These are phyloP conservation scores for Clavulina sp. DNA, from an alignment of 768 basidiomycete species.

Conservation along the genomic window DNA sequence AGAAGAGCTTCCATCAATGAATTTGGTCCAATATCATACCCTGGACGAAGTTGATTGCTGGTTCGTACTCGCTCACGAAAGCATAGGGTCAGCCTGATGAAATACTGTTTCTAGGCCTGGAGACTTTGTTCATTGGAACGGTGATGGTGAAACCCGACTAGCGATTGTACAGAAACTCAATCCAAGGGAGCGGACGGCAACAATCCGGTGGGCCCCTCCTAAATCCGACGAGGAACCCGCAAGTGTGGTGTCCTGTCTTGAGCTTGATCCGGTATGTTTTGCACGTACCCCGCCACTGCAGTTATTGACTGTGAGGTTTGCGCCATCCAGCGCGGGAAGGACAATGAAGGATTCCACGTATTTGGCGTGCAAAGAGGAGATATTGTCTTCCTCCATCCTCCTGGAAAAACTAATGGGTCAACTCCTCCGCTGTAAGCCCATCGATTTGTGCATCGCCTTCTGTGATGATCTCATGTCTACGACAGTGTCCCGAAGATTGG, in stretches of 20 bases:
- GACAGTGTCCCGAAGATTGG: conserved; percentile 60
- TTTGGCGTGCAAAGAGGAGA: conserved; percentile 74
- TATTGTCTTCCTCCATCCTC: conserved; percentile 61
- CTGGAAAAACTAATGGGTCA: conserved; percentile 56
- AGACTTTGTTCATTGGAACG: conserved; percentile 73
- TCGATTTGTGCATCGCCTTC: neutral
- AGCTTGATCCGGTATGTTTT: conserved; percentile 69
- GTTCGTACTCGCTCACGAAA: conserved; percentile 32
- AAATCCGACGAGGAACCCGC: conserved; percentile 31
- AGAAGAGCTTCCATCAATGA: conserved; percentile 41
- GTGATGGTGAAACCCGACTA: conserved; percentile 44
- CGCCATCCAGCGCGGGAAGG: neutral
- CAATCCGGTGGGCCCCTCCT: conserved; percentile 29
- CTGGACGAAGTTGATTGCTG: conserved; percentile 88
- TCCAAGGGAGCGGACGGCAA: conserved; percentile 50
- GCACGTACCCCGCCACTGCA: neutral
- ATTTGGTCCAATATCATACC: conserved; percentile 66
- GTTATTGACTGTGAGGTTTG: neutral
- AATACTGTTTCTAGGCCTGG: conserved; percentile 46
- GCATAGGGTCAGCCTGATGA: neutral
- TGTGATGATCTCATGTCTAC: neutral
- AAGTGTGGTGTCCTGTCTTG: conserved; percentile 53
- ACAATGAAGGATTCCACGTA: conserved; percentile 18
- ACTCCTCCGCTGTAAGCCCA: conserved; percentile 26
- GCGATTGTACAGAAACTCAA: conserved; percentile 57